Conservation (phyloP, 257 asterid genomes). For the Plantago major region DNA sequence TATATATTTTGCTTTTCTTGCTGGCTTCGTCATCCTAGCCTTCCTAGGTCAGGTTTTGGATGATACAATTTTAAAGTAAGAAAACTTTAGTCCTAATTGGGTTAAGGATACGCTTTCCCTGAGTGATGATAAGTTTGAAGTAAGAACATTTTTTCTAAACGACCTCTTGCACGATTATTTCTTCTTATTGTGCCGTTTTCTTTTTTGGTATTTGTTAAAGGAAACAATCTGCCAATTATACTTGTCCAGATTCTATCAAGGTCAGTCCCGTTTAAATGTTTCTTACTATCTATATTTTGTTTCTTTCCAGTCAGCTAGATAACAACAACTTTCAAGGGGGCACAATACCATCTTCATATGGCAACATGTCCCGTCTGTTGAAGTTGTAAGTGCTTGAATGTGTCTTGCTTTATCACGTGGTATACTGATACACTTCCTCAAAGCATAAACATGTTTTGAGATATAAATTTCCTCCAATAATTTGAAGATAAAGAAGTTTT, state of each 20-base stretch:
- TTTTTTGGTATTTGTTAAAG: too few relatives aligned
- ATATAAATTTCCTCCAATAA: not conserved
- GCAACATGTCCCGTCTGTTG: constrained; percentile 45
- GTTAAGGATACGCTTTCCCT: too few relatives aligned
- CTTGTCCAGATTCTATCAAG: not conserved
- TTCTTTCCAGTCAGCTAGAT: constrained; percentile 61
- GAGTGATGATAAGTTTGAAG: too few relatives aligned
- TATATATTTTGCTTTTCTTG: too few relatives aligned
- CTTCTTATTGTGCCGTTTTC: too few relatives aligned
- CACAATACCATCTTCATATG: constrained; percentile 49
- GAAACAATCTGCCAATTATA: too few relatives aligned
- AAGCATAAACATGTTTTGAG: not conserved
- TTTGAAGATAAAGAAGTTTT: constrained; percentile 9
- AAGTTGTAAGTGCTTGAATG: constrained; percentile 46
- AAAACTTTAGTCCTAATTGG: too few relatives aligned
- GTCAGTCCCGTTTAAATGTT: constrained; percentile 8
- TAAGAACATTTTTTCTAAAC: too few relatives aligned
- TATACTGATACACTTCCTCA: not conserved
- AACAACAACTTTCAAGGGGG: constrained; percentile 62
- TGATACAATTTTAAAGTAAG: too few relatives aligned
- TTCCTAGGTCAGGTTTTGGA: too few relatives aligned
- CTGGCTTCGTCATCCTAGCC: too few relatives aligned
- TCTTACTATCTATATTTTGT: not conserved
- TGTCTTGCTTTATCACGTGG: constrained; percentile 8
- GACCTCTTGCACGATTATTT: too few relatives aligned